Conservation (phyloP, 2,329 filamentous ascomycete genomes). For the Gnomoniopsis sp. region DNA sequence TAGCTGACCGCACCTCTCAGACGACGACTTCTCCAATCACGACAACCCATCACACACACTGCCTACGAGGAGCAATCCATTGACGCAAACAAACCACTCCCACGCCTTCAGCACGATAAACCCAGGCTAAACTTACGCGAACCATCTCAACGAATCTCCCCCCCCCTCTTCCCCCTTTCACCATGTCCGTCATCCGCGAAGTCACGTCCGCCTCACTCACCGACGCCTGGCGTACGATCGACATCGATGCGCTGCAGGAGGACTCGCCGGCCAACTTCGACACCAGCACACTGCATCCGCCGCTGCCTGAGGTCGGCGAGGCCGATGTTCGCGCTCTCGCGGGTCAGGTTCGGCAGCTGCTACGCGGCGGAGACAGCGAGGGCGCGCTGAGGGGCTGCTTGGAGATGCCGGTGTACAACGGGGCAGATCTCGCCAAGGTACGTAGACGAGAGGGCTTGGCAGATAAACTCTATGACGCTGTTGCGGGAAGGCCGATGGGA, state of each 20-base stretch:
- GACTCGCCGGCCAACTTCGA: slow-evolving; percentile 93
- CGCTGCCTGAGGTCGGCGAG: slow-evolving; percentile 70
- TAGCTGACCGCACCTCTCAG: neutral
- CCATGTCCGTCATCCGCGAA: slow-evolving; percentile 67
- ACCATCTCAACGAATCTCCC: neutral
- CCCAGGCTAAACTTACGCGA: neutral
- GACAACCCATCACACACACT: neutral
- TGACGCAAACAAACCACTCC: neutral
- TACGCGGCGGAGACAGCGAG: slow-evolving; percentile 82
- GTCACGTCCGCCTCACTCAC: slow-evolving; percentile 57
- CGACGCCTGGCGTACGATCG: slow-evolving; percentile 81
- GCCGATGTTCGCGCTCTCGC: slow-evolving; percentile 75
- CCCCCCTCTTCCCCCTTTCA: neutral
- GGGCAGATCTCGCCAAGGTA: slow-evolving; percentile 56
- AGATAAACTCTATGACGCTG: neutral
- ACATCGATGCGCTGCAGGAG: slow-evolving; percentile 87
- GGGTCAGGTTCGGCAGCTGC: slow-evolving; percentile 79
- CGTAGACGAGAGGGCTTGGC: slow-evolving; percentile 14
- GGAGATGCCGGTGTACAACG: slow-evolving; percentile 78
- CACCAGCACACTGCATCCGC: slow-evolving; percentile 75
- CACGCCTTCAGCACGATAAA: neutral
- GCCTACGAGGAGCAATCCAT: neutral
- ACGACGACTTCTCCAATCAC: neutral
- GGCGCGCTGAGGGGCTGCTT: slow-evolving; percentile 80
- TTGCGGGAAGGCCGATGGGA: neutral